Conservation (phyloP, 495 filamentous ascomycete genomes). For the Barbatosphaeria neglecta region DNA sequence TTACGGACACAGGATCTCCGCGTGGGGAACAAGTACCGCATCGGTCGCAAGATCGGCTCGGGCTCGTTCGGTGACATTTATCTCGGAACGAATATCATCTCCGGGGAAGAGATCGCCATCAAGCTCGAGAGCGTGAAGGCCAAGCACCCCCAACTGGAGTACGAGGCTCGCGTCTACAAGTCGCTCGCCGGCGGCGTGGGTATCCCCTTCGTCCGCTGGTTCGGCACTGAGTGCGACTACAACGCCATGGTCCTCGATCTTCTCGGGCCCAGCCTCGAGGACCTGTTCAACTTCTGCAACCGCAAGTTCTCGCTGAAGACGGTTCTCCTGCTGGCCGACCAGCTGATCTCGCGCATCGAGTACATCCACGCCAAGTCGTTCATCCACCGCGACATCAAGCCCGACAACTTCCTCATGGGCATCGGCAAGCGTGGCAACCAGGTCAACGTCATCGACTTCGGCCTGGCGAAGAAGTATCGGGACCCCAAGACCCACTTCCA, state of each 20-base stretch:
- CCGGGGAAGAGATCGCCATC: conserved; percentile 98
- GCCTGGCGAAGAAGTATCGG: conserved; percentile 98
- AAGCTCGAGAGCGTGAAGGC: conserved; percentile 99
- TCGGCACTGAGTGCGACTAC: conserved; percentile 99
- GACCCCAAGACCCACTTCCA: conserved; percentile 99
- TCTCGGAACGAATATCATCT: conserved; percentile 99
- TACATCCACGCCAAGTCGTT: conserved; percentile 99
- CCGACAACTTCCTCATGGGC: conserved; percentile 99
- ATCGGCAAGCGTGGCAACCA: conserved; percentile 99
- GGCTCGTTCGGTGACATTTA: conserved; percentile 99
- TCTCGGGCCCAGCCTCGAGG: conserved; percentile 92
- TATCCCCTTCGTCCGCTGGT: conserved; percentile 99
- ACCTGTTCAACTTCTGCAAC: conserved; percentile 99
- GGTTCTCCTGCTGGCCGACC: conserved; percentile 93
- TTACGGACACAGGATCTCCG: conserved; percentile 66
- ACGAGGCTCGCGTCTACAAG: conserved; percentile 99
- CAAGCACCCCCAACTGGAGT: conserved; percentile 98
- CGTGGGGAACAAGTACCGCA: conserved; percentile 99
- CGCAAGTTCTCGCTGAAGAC: conserved; percentile 99
- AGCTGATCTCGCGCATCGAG: conserved; percentile 98
- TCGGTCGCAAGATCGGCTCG: conserved; percentile 98
- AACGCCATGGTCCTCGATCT: conserved; percentile 99
- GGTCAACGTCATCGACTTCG: conserved; percentile 99
- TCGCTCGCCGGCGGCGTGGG: conserved; percentile 96
- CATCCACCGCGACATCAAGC: conserved; percentile 99